These are phyloP conservation scores for Alternaria alternata DNA, from an alignment of 2,329 filamentous ascomycete species.

Conservation along the genomic window DNA sequence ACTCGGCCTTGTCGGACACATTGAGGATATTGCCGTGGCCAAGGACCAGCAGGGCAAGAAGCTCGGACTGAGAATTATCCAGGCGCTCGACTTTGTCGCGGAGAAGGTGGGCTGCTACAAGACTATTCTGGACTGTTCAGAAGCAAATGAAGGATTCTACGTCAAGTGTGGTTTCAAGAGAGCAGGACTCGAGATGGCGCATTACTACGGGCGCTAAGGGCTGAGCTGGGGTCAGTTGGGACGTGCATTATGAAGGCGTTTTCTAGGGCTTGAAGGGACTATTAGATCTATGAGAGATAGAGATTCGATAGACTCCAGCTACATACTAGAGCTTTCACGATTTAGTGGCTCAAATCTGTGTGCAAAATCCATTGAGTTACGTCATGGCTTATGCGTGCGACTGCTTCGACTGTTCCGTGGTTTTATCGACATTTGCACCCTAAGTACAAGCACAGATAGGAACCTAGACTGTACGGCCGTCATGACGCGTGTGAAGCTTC, in stretches of 20 bases:
- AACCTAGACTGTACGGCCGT: too few species aligned
- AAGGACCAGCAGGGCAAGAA: conserved; percentile 98
- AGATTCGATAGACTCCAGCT: conserved; percentile 3
- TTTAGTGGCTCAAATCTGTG: neutral
- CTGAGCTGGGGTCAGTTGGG: neutral
- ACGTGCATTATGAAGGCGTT: conserved; percentile 11
- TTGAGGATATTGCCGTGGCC: conserved; percentile 95
- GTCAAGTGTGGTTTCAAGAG: conserved; percentile 95
- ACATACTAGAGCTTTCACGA: neutral
- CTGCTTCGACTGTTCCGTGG: neutral
- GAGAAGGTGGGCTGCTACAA: conserved; percentile 93
- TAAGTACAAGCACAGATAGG: neutral
- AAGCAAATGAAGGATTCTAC: conserved; percentile 97
- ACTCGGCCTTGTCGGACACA: conserved; percentile 87
- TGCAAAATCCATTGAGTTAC: neutral
- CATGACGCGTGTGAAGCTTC: neutral
- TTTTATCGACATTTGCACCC: neutral
- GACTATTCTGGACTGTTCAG: conserved; percentile 95
- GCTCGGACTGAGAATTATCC: conserved; percentile 88
- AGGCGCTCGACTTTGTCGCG: conserved; percentile 89
- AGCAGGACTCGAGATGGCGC: conserved; percentile 94
- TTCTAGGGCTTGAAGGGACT: neutral
- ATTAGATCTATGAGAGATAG: conserved; percentile 3
- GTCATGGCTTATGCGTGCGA: neutral
- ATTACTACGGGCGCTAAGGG: conserved; percentile 71